Percentiles rank a stretch among this genome's conserved stretches.
phyloP scores from a whole-genome alignment of 2,329 filamentous ascomycete genomes.

The Aspergillus brunneoviolaceus region DNA sequence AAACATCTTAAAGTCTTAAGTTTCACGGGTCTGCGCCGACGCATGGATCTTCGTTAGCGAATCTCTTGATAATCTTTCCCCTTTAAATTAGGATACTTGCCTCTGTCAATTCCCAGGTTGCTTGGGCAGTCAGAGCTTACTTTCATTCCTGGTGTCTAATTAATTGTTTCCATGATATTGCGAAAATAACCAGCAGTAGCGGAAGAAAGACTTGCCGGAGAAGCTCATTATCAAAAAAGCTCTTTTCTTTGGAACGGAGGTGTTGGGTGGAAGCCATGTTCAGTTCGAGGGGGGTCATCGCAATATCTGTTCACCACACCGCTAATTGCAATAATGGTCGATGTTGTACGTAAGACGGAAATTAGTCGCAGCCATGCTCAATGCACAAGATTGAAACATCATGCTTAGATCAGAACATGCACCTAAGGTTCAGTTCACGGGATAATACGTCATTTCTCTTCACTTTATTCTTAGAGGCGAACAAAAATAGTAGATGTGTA shows the following conservation, averaged over 20 bases:
- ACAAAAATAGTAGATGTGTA: not conserved
- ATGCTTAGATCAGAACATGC: no score
- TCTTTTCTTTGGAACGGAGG: not conserved
- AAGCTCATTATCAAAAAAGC: not conserved
- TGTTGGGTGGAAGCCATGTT: not conserved
- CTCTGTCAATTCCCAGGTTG: not conserved
- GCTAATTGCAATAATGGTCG: not conserved
- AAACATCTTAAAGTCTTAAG: not conserved
- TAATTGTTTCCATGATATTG: no score
- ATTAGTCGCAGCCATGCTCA: not conserved
- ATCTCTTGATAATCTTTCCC: not conserved
- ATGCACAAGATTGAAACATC: no score
- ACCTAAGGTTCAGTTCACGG: not conserved
- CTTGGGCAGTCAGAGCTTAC: not conserved
- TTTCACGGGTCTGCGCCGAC: not conserved
- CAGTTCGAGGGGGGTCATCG: not conserved
- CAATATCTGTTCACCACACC: not conserved
- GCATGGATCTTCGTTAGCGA: not conserved
- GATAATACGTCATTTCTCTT: not conserved
- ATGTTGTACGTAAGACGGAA: not conserved
- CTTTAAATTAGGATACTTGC: not conserved
- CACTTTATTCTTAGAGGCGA: not conserved
- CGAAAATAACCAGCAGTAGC: no score
- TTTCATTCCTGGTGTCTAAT: no score
- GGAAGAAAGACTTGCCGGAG: not conserved